phyloP scores from a whole-genome alignment of 2,329 filamentous ascomycete species.

The Aspergillus pseudoterreus region DNA sequence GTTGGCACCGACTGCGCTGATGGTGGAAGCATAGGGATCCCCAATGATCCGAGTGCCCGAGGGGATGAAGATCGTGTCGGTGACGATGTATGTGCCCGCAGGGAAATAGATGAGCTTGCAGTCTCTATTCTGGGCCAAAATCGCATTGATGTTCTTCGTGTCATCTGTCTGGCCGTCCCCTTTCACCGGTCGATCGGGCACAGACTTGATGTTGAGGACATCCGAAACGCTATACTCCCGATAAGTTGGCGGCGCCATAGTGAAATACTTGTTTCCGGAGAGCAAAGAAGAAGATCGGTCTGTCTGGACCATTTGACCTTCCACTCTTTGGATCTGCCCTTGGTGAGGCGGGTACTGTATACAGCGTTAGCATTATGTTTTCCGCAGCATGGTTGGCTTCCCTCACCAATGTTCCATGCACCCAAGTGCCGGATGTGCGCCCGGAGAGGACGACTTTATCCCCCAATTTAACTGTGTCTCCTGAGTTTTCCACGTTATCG shows the following conservation, averaged over 20 bases:
- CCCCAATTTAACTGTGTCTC: slow-evolving; percentile 23
- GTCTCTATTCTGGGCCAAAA: slow-evolving; percentile 30
- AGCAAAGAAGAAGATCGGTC: slow-evolving; percentile 27
- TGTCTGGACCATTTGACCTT: slow-evolving; percentile 26
- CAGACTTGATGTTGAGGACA: slow-evolving; percentile 47
- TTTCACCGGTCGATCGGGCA: slow-evolving; percentile 36
- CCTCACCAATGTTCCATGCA: slow-evolving; percentile 30
- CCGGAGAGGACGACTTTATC: slow-evolving; percentile 20
- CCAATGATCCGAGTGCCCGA: slow-evolving; percentile 51
- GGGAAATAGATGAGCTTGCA: slow-evolving; percentile 56
- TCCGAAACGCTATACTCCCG: slow-evolving; percentile 38
- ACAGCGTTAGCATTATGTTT: not conserved
- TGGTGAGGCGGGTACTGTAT: slow-evolving; percentile 17
- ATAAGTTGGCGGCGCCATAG: slow-evolving; percentile 42
- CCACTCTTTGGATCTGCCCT: slow-evolving; percentile 18
- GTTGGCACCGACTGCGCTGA: slow-evolving; percentile 46
- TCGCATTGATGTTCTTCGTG: slow-evolving; percentile 33
- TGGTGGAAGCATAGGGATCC: slow-evolving; percentile 49
- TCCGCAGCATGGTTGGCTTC: not conserved
- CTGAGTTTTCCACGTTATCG: slow-evolving; percentile 27
- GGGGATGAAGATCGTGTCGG: slow-evolving; percentile 46
- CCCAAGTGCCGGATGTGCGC: slow-evolving; percentile 20
- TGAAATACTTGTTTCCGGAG: slow-evolving; percentile 37
- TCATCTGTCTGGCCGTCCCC: slow-evolving; percentile 43
- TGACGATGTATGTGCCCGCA: slow-evolving; percentile 51